phyloP scores from a whole-genome alignment of 768 basidiomycete genomes.

The Hygrocybe coccinea region DNA sequence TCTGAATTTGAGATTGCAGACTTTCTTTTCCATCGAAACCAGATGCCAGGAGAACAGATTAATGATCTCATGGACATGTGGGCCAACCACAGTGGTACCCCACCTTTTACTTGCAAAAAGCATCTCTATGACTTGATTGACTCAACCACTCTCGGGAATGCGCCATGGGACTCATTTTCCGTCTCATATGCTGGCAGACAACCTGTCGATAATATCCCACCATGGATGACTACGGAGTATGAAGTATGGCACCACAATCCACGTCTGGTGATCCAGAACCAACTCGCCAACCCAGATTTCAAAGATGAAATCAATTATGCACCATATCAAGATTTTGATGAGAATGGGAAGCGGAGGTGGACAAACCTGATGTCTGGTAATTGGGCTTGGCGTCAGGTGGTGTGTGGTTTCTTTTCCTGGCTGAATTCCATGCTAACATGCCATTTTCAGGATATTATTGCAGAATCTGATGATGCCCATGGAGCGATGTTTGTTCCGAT shows the following conservation, averaged over 20 bases:
- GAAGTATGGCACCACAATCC: conserved; percentile 34
- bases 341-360: conserved; percentile 22
- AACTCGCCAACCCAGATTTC: conserved; percentile 35
- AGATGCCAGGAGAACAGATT: conserved; percentile 3
- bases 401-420: conserved; percentile 12
- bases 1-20: conserved; percentile 3
- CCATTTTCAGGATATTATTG: conserved; percentile 23
- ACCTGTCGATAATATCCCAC: background rate
- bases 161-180: background rate
- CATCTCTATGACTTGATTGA: too few species aligned
- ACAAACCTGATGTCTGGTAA: conserved; percentile 36
- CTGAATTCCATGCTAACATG: too few species aligned
- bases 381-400: conserved; percentile 34
- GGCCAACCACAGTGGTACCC: background rate
- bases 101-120: background rate
- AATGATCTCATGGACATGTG: conserved; percentile 3
- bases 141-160: too few species aligned
- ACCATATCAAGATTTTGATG: conserved; percentile 26
- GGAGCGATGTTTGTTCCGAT: conserved; percentile 31
- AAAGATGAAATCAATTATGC: conserved; percentile 28
- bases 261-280: conserved; percentile 22
- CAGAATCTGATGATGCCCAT: conserved; percentile 16
- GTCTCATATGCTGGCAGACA: background rate
- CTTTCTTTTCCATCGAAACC: conserved; percentile 1
- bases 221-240: conserved; percentile 30